These are phyloP conservation scores for Orbilia quercus DNA, from an alignment of 2,329 filamentous ascomycete genomes.

Conservation along the genomic window DNA sequence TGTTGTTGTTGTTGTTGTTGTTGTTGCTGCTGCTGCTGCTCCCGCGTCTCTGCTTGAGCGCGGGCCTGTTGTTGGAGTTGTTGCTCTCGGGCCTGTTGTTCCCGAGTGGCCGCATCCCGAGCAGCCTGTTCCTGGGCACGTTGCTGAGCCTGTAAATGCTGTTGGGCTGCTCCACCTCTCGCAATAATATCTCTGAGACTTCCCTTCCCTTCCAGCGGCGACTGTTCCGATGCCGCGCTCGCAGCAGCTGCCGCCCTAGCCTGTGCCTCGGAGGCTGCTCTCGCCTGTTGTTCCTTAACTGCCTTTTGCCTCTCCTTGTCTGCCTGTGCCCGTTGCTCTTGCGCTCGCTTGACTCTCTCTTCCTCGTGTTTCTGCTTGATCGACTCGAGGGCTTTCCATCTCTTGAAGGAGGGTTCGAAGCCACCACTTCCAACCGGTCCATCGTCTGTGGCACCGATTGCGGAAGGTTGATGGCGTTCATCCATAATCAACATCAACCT, in stretches of 20 bases:
- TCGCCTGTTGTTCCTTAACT: conserved; percentile 48
- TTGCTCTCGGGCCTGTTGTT: conserved; percentile 66
- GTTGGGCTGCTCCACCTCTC: conserved; percentile 60
- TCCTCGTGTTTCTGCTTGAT: conserved; percentile 83
- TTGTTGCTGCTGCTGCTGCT: conserved; percentile 29
- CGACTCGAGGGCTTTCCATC: conserved; percentile 89
- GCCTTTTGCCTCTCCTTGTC: conserved; percentile 59
- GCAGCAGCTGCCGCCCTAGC: conserved; percentile 67
- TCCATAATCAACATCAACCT: conserved; percentile 93
- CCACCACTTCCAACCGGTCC: conserved; percentile 76
- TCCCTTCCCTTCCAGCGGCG: conserved; percentile 66
- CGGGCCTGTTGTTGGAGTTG: conserved; percentile 61
- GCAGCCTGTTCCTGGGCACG: conserved; percentile 64
- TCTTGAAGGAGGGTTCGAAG: conserved; percentile 87
- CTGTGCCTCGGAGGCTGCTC: conserved; percentile 41
- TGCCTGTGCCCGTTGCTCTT: conserved; percentile 65
- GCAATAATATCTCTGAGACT: conserved; percentile 61
- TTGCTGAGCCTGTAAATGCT: conserved; percentile 66
- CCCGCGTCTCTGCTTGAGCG: conserved; percentile 43
- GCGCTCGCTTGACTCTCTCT: conserved; percentile 70
- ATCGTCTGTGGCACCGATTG: conserved; percentile 72
- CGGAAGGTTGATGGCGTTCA: conserved; percentile 76
- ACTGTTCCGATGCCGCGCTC: conserved; percentile 62
- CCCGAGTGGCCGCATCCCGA: conserved; percentile 66
- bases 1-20: too few relatives aligned